Evolutionary conservation across 2,329 filamentous ascomycete species (phyloP).

Genomic region (Xylaria sp.): DNA sequence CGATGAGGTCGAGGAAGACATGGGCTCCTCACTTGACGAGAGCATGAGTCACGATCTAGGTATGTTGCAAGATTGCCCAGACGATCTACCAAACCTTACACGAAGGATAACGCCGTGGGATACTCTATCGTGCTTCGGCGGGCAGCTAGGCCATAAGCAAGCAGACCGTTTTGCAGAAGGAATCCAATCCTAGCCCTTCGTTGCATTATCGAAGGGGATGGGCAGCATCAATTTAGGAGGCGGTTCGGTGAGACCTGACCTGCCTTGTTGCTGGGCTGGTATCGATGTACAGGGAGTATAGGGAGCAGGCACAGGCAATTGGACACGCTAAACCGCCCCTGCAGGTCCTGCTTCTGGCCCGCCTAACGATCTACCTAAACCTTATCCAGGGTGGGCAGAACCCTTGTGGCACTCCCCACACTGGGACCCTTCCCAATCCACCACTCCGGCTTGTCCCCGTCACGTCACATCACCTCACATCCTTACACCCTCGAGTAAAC

Average conservation of each 20-base stretch:
- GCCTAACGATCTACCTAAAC: background rate
- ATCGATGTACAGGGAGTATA: background rate
- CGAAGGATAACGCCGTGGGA: background rate
- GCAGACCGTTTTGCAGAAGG: background rate
- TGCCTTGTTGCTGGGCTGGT: background rate
- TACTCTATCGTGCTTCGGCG: background rate
- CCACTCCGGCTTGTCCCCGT: background rate
- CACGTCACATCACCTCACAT: conserved; percentile 28
- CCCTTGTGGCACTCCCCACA: conserved; percentile 17
- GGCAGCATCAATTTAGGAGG: background rate
- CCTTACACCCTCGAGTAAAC: conserved; percentile 1
- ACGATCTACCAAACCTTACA: background rate
- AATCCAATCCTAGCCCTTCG: background rate
- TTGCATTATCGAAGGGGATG: background rate
- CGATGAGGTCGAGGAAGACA: conserved; percentile 12
- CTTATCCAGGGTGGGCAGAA: background rate
- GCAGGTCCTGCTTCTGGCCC: background rate
- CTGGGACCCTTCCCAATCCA: background rate
- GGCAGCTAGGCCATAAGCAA: background rate
- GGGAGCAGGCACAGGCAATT: background rate
- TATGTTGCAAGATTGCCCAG: conserved; percentile 12
- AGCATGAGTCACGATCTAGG: conserved; percentile 15
- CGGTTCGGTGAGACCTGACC: conserved; percentile 18
- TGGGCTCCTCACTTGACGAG: background rate
- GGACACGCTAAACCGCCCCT: conserved; percentile 15